Conservation (phyloP, 139 green algal genomes). For the Chlorella sp. region DNA sequence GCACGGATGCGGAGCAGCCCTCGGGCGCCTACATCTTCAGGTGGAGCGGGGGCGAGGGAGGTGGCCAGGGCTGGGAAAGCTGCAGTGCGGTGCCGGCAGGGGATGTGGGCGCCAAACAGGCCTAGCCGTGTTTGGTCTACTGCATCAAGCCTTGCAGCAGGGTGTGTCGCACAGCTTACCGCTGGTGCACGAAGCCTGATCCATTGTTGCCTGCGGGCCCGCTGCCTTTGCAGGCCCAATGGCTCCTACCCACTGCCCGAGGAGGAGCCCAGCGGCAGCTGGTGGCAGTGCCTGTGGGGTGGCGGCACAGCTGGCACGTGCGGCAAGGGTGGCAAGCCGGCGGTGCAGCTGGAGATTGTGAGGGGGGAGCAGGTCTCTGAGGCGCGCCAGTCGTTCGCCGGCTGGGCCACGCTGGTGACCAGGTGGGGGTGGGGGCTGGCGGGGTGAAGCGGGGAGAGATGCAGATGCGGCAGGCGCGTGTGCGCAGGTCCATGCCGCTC, state of each 20-base stretch:
- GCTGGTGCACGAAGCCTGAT: background rate
- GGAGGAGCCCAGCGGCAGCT: background rate
- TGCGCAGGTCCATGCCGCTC: too few relatives aligned
- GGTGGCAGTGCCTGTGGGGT: background rate
- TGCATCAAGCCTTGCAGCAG: too few relatives aligned
- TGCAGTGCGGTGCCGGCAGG: background rate
- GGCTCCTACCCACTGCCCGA: constrained; percentile 5
- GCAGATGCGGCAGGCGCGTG: too few relatives aligned
- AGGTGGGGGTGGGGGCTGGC: background rate
- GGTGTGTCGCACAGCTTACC: too few relatives aligned
- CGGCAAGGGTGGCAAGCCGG: background rate
- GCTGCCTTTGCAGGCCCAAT: constrained; percentile 49
- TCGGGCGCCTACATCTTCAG: constrained; percentile 78
- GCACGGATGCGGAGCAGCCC: constrained; percentile 38
- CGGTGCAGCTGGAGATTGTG: constrained; percentile 43
- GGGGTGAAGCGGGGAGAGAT: background rate
- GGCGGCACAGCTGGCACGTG: background rate
- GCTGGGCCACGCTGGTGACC: constrained; percentile 60
- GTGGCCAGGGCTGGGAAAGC: background rate
- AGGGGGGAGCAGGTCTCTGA: constrained; percentile 62
- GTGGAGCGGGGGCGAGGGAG: background rate
- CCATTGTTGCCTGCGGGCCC: background rate
- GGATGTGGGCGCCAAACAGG: background rate
- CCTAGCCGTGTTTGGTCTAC: too few relatives aligned
- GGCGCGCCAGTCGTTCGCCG: constrained; percentile 53